phyloP scores from a whole-genome alignment of 108 stramenopile genomes.

The Cyclotella cryptica region DNA sequence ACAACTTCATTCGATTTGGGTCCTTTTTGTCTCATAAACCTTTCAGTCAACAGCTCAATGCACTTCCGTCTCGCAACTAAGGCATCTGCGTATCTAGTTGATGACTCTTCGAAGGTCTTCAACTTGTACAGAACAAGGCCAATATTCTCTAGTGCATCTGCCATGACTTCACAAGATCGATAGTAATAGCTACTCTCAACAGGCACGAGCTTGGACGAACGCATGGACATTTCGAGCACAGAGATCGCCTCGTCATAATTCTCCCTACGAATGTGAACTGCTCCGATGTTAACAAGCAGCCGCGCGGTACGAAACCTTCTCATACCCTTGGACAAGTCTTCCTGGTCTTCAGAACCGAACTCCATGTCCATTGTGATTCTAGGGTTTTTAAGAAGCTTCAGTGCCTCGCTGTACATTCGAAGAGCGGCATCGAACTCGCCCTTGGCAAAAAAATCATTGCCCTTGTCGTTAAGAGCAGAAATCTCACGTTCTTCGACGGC shows the following conservation, averaged over 20 bases:
- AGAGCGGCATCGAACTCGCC: slow-evolving; percentile 55
- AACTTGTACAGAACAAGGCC: slow-evolving; percentile 50
- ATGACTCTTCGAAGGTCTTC: slow-evolving; percentile 44
- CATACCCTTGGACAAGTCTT: slow-evolving; percentile 31
- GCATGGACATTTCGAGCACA: slow-evolving; percentile 43
- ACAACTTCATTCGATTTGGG: slow-evolving; percentile 36
- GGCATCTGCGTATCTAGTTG: slow-evolving; percentile 42
- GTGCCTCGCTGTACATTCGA: slow-evolving; percentile 59
- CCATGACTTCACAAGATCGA: slow-evolving; percentile 44
- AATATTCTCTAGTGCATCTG: slow-evolving; percentile 54
- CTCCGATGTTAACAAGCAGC: slow-evolving; percentile 53
- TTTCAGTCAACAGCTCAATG: slow-evolving; percentile 36
- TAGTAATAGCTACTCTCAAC: slow-evolving; percentile 34
- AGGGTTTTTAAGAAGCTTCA: slow-evolving; percentile 45
- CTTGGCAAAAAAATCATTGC: slow-evolving; percentile 53
- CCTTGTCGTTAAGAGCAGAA: slow-evolving; percentile 50
- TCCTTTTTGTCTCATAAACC: slow-evolving; percentile 28
- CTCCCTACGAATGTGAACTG: slow-evolving; percentile 49
- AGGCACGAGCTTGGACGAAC: slow-evolving; percentile 40
- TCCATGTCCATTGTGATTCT: slow-evolving; percentile 31
- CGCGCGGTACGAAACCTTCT: slow-evolving; percentile 45
- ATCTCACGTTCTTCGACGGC: slow-evolving; percentile 40
- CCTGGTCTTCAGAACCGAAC: slow-evolving; percentile 15
- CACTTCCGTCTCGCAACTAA: slow-evolving; percentile 49
- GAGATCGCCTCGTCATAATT: slow-evolving; percentile 46